Evolutionary conservation across 345 rosid species (phyloP), one percentile per base, ranked within the genome.

Genomic region (Populus pruinosa): DNA sequence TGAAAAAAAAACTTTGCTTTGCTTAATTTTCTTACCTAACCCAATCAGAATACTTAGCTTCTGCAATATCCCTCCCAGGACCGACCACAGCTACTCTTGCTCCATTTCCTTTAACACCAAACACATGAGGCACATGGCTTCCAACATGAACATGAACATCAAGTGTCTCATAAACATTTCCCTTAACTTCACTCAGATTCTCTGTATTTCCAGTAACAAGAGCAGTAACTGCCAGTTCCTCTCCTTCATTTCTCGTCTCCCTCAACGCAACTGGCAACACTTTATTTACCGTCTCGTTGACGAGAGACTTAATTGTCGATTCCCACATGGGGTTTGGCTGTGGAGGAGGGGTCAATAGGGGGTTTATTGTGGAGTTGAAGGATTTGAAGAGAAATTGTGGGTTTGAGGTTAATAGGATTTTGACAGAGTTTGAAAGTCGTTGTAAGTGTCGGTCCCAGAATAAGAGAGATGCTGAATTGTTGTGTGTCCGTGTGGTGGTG

Each of bases 41-140:
- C 99, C 99, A 92, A 77, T 88, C 90, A 0, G 96, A 93, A 80
- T 93, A 90, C 82, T 93, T 96, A 59, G 98, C 98, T 55, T 83
- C 81, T 1, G 96, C 92, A 69, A 87, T 53, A 61, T 84, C 85
- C 85, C 98, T 85, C 68, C 96, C 94, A 73, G 11, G 79, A 18
- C 98, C 98, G 70, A 89, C 93, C 88, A 93, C 82, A 77, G 98
- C 99, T 86, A 96, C 86, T 67, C 77, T 81, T 1, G 92, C 99
- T 27, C 89, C 89, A 61, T 75, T 86, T 73, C 76, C 91, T 61
- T 56, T 18, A 18, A 76, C 81, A 76, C 98, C 91, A 79, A 91
- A 91, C 49, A 74, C 81, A 17, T 75, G 71, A 73, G 94, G 93
- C 73, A 86, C 80, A 82, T 88, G 91, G 16, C 73, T 78, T 66